Conservation (phyloP, 1,139 yeast species). For the Candida labiduridarum region DNA sequence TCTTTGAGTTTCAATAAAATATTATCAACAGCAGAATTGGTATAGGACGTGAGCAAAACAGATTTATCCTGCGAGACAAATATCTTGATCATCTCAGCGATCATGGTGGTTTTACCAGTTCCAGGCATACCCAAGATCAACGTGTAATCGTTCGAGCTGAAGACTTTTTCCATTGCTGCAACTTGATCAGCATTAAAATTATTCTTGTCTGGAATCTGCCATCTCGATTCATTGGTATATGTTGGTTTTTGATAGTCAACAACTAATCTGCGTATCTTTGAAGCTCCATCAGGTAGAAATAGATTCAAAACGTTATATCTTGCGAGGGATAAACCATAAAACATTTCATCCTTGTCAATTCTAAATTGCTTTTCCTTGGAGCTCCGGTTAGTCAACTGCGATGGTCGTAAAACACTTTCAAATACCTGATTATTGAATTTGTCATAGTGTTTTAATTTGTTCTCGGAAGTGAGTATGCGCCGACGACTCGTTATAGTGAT, state of each 20-base stretch:
- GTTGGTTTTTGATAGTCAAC: conserved; percentile 55
- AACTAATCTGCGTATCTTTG: conserved; percentile 53
- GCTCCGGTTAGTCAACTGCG: conserved; percentile 7
- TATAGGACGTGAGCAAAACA: conserved; percentile 80
- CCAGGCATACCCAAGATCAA: conserved; percentile 97
- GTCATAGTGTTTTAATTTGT: conserved; percentile 45
- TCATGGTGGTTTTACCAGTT: conserved; percentile 94
- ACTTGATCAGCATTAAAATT: conserved; percentile 64
- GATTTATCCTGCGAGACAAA: conserved; percentile 64
- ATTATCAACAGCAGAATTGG: conserved; percentile 96
- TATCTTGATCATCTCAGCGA: conserved; percentile 69
- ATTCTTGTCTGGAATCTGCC: conserved; percentile 1
- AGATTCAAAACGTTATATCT: conserved; percentile 73
- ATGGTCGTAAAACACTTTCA: conserved; percentile 44
- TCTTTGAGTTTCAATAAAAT: conserved; percentile 71
- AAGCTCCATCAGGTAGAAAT: conserved; percentile 58
- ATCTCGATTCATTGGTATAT: conserved; percentile 12
- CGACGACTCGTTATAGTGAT: conserved; percentile 52
- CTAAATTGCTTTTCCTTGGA: conserved; percentile 44
- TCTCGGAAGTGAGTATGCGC: conserved; percentile 49
- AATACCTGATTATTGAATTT: conserved; percentile 48
- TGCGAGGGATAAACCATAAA: conserved; percentile 74
- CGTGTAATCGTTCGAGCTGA: conserved; percentile 72
- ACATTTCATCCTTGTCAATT: conserved; percentile 80
- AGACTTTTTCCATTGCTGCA: conserved; percentile 64